A percentile compares a stretch with the other conserved stretches of the same genome.
Conservation (phyloP, 2,329 filamentous ascomycete species). For the Claviceps sp. region DNA sequence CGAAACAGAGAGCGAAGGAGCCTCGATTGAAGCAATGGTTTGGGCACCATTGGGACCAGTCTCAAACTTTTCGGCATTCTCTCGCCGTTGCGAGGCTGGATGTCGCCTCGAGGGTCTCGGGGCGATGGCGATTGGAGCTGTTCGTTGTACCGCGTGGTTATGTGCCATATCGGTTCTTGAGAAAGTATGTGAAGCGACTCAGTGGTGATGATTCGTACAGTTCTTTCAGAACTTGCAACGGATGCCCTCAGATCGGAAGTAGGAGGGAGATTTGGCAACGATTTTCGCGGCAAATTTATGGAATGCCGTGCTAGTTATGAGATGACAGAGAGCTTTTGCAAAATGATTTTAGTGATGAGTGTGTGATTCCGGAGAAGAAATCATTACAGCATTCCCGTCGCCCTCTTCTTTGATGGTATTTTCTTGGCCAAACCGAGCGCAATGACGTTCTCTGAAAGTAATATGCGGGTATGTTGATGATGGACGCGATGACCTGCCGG, state of each 20-base stretch:
- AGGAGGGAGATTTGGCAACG: not conserved
- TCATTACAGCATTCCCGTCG: not conserved
- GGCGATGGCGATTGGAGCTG: conserved; percentile 53
- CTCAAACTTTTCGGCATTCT: conserved; percentile 34
- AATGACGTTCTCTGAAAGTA: conserved; percentile 1
- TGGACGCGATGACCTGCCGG: not conserved
- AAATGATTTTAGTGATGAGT: not conserved
- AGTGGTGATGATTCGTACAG: not conserved
- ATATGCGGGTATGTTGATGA: not conserved
- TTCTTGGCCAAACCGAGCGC: conserved; percentile 4
- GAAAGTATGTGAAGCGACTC: conserved; percentile 8
- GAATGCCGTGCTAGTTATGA: not conserved
- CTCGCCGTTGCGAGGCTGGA: conserved; percentile 31
- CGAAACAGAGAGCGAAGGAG: conserved; percentile 26
- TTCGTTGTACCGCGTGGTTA: conserved; percentile 41
- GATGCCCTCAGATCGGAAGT: not conserved
- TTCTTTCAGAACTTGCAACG: not conserved
- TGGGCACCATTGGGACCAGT: conserved; percentile 36
- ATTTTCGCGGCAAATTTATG: not conserved
- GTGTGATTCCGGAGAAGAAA: not conserved
- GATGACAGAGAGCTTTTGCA: not conserved
- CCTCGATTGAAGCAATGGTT: conserved; percentile 39
- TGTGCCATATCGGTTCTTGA: conserved; percentile 32
- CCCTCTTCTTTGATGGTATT: not conserved
- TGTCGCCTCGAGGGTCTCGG: conserved; percentile 38